Conservation (phyloP, 179 eudicot species). For the Amaranthus tricolor region DNA sequence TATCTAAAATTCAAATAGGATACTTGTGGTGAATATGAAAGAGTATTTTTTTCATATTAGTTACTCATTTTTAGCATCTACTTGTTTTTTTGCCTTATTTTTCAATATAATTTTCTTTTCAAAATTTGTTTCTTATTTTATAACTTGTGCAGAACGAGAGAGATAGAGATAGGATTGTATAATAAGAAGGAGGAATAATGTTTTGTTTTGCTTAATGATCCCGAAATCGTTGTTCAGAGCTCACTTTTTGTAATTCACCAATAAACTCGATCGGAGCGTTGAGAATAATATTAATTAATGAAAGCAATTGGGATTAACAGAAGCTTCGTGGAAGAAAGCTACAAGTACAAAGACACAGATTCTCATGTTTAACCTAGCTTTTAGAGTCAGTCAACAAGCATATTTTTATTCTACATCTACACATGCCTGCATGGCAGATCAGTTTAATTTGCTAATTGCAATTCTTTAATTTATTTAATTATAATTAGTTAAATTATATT, state of each 20-base stretch:
- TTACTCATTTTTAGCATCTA: too few species aligned
- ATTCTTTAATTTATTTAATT: neutral
- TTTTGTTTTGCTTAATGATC: slow-evolving; percentile 1
- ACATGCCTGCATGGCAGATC: slow-evolving; percentile 30
- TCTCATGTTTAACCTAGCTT: neutral
- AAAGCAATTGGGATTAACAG: neutral
- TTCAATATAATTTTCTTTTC: too few species aligned
- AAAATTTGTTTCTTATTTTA: too few species aligned
- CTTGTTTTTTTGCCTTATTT: too few species aligned
- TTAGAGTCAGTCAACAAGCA: slow-evolving; percentile 12
- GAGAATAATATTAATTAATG: neutral
- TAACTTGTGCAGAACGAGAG: too few species aligned
- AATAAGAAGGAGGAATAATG: neutral
- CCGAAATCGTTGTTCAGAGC: neutral
- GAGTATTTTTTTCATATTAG: too few species aligned
- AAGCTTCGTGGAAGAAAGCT: slow-evolving; percentile 20
- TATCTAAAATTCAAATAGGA: too few species aligned
- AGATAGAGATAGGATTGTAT: neutral
- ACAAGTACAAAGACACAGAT: slow-evolving; percentile 18
- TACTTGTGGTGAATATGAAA: too few species aligned
- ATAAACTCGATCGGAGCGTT: neutral
- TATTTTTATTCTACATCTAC: slow-evolving; percentile 18
- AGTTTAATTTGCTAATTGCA: neutral
- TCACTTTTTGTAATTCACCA: too few species aligned
- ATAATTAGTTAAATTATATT: neutral